Conservation (phyloP, 2,329 filamentous ascomycete genomes). For the Zelopaecilomyces penicillatus region DNA sequence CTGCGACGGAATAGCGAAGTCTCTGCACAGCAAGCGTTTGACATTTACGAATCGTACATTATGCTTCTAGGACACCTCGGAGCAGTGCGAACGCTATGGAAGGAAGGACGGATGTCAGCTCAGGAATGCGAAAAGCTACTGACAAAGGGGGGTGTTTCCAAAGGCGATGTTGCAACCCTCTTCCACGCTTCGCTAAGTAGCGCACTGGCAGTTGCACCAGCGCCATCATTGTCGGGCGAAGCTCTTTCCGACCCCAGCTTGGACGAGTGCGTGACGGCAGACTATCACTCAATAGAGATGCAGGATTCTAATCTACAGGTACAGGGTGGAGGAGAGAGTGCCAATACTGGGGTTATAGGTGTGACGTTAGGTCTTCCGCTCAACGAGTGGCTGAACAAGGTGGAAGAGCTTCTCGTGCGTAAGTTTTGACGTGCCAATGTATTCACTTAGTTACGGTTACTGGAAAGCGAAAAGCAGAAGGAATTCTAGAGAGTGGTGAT, state of each 20-base stretch:
- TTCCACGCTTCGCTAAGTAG: constrained; percentile 9
- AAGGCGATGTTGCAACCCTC: constrained; percentile 1
- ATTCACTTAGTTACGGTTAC: no score
- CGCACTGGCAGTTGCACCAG: constrained; percentile 5
- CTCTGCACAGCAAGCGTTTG: constrained; percentile 3
- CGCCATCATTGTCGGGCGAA: background rate
- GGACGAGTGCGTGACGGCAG: constrained; percentile 12
- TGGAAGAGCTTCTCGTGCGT: no score
- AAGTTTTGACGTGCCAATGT: no score
- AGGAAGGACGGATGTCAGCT: constrained; percentile 18
- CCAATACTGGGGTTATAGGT: no score
- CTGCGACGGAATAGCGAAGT: constrained; percentile 4
- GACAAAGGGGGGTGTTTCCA: background rate
- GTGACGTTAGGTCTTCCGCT: no score
- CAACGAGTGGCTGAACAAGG: no score
- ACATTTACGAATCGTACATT: constrained; percentile 20
- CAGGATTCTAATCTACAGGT: constrained; percentile 5
- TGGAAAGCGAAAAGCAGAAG: no score
- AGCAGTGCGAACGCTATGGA: constrained; percentile 21
- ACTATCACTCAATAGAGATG: constrained; percentile 13
- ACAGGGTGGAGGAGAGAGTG: background rate
- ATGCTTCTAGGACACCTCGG: constrained; percentile 22
- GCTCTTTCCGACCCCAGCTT: constrained; percentile 3
- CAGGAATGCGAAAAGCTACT: background rate
- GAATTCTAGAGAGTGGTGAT: no score